These are phyloP conservation scores for Poterioochromonas sp. DNA, from an alignment of 352 stramenopile species.

Conservation along the genomic window DNA sequence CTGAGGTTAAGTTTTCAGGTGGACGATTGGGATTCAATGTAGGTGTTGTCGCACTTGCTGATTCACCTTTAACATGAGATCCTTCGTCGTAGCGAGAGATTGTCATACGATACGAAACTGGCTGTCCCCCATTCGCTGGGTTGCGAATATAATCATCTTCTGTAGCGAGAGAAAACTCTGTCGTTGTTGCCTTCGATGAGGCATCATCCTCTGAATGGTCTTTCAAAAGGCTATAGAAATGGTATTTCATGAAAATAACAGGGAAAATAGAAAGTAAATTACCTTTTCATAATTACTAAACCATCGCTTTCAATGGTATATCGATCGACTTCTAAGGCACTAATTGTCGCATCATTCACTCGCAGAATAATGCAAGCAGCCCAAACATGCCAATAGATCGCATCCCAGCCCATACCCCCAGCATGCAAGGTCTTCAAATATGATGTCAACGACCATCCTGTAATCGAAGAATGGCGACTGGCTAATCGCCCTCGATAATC, in stretches of 20 bases:
- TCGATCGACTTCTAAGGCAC: neutral
- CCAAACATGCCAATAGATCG: constrained; percentile 69
- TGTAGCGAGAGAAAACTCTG: too few relatives aligned
- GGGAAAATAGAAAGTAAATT: too few relatives aligned
- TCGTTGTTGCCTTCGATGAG: too few relatives aligned
- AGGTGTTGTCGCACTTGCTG: neutral
- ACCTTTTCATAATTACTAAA: neutral
- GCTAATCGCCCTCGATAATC: constrained; percentile 45
- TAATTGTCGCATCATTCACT: constrained; percentile 39
- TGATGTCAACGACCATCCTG: constrained; percentile 46
- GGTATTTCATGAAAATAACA: too few relatives aligned
- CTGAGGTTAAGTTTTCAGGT: neutral
- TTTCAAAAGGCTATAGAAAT: too few relatives aligned
- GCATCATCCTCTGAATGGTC: too few relatives aligned
- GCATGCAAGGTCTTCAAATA: constrained; percentile 47
- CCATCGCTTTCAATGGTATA: constrained; percentile 12
- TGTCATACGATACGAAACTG: too few relatives aligned
- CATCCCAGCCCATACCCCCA: constrained; percentile 54
- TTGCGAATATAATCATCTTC: too few relatives aligned
- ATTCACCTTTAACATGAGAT: too few relatives aligned
- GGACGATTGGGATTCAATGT: constrained; percentile 14
- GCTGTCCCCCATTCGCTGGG: too few relatives aligned
- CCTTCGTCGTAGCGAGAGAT: too few relatives aligned
- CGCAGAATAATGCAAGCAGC: constrained; percentile 37
- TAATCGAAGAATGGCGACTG: constrained; percentile 35